These are phyloP conservation scores for Bromus sterilis DNA, from an alignment of 176 grass and related monocot genomes.

Conservation along the genomic window DNA sequence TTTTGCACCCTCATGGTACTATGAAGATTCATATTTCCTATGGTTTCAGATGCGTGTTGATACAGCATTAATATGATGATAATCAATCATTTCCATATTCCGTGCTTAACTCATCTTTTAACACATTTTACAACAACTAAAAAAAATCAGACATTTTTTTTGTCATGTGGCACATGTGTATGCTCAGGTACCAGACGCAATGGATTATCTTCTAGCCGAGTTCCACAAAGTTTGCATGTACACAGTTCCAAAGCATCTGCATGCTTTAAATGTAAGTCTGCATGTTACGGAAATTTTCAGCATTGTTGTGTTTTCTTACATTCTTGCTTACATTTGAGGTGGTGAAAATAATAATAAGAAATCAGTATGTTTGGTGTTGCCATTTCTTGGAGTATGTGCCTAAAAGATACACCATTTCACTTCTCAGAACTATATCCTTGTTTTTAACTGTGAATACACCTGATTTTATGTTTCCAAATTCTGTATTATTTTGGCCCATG, in stretches of 20 bases:
- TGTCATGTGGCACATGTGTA: neutral
- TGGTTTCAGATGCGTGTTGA: neutral
- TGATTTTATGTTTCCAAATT: neutral
- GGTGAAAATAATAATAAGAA: neutral
- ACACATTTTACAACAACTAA: neutral
- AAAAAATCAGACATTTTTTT: neutral
- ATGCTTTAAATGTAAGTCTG: conserved; percentile 80
- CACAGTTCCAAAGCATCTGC: conserved; percentile 87
- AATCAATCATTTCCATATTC: neutral
- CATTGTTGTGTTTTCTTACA: neutral
- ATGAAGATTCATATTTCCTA: neutral
- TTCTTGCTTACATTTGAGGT: conserved; percentile 15
- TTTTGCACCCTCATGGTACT: neutral
- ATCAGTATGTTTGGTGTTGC: neutral
- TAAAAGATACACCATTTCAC: neutral
- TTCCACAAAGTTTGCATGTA: conserved; percentile 90
- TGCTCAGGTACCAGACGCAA: conserved; percentile 59
- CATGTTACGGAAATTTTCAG: neutral
- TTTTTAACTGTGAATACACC: neutral
- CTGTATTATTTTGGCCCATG: neutral
- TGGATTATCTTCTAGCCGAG: conserved; percentile 86
- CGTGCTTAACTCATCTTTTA: neutral
- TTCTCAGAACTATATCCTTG: neutral
- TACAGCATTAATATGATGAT: neutral
- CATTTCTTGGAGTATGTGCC: neutral